Base-by-base conservation (phyloP, 75 land plant species). In the Ceratopteris richardii region DNA sequence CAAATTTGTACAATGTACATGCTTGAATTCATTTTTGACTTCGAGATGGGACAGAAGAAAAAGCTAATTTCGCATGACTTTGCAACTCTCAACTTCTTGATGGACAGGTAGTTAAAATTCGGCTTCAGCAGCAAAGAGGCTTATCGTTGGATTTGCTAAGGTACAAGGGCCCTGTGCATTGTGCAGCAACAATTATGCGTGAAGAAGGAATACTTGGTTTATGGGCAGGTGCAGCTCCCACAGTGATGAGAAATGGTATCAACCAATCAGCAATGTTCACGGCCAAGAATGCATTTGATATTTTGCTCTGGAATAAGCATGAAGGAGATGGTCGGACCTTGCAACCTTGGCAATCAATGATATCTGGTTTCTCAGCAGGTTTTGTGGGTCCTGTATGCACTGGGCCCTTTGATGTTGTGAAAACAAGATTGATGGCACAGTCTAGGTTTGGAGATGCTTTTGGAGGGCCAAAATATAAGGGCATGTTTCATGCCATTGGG, bases 261-360 rank as follows among this genome's bases (percentile, higher is more conserved):
- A 94, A 94, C 54, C 98, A 94, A 56, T 81, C 98, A 43, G 98
- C 87, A 60, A 94, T 94, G 98, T 94, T 94, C 63, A 80, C 96
- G 5, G 90, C 91, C 53, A 94, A 94, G 56, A 86, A 90, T 61
- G 68, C 80, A 28, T 84, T 81, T 58, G 98, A 94, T 65, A 46
- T 43, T 1, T 0, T 90, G 25, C 67, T 94, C 41, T 94, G 98
- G 98, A 69, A 84, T 60, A 94, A 86, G 44, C 80, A 82, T n/a
- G 98, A 94, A 66, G 96, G 88, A 23, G 98, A 94, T 55, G 96
- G 98, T 6, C 64, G 62, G 44, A 75, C 72, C 50, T 96, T 94
- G 26, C 96, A 69, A 36, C 98, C 98, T 31, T 90, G 88, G 88
- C 98, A 94, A 53, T 94, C 98, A 11, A 94, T 94, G 98, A 77